phyloP scores from a whole-genome alignment of 2,329 filamentous ascomycete species.

The Trichoderma pleuroti region DNA sequence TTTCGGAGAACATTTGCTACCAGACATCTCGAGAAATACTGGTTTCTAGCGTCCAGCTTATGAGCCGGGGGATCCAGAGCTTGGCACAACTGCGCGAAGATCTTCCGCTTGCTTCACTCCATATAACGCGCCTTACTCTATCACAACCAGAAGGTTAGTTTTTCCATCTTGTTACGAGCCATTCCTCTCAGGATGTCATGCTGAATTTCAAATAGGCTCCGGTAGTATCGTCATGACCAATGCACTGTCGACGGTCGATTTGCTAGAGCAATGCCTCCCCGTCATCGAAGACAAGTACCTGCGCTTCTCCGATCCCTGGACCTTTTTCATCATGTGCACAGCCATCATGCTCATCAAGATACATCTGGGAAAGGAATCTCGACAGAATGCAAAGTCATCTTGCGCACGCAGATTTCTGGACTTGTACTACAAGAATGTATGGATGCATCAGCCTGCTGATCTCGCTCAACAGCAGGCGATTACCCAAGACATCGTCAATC shows the following conservation, averaged over 20 bases:
- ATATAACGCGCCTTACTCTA: slow-evolving; percentile 6
- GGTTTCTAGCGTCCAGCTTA: not conserved
- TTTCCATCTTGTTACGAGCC: too few species aligned
- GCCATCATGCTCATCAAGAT: slow-evolving; percentile 14
- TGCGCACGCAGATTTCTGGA: slow-evolving; percentile 7
- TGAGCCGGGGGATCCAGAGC: not conserved
- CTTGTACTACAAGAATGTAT: slow-evolving; percentile 8
- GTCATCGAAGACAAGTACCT: slow-evolving; percentile 4
- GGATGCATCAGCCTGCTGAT: slow-evolving; percentile 7
- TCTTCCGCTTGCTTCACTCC: not conserved
- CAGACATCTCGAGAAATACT: slow-evolving; percentile 9
- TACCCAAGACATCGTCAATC: not conserved
- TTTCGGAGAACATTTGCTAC: slow-evolving; percentile 9
- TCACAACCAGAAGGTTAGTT: not conserved
- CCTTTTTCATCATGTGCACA: slow-evolving; percentile 2
- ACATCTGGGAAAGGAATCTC: not conserved
- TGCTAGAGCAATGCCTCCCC: slow-evolving; percentile 8
- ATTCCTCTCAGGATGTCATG: not conserved
- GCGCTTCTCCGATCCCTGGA: slow-evolving; percentile 1
- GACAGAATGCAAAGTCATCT: slow-evolving; percentile 1
- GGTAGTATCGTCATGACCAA: slow-evolving; percentile 3
- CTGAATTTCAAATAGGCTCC: not conserved
- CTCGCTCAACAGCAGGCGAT: slow-evolving; percentile 8
- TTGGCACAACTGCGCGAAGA: slow-evolving; percentile 6
- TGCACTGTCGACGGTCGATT: not conserved